phyloP scores from a whole-genome alignment of 306 rosid genomes.

The Cucumis cinereus region DNA sequence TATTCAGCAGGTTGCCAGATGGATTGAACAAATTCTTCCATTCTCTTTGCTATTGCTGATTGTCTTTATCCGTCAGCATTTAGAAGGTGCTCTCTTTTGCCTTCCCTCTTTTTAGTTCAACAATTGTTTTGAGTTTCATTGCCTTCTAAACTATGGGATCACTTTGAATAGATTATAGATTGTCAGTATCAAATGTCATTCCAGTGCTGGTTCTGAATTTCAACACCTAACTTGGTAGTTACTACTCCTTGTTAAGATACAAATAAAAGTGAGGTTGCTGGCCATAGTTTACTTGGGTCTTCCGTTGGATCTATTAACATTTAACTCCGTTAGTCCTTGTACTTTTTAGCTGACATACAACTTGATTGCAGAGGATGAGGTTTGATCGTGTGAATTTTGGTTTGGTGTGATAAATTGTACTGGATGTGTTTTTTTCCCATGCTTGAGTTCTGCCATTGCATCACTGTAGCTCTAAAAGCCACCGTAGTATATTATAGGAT shows the following conservation, averaged over 20 bases:
- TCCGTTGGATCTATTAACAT: background rate
- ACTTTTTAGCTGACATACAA: background rate
- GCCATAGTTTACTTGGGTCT: background rate
- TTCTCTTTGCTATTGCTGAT: conserved; percentile 56
- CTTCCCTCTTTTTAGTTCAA: background rate
- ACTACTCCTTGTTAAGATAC: background rate
- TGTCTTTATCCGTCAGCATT: conserved; percentile 82
- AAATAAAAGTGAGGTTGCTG: background rate
- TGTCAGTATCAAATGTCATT: background rate
- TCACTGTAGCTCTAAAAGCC: background rate
- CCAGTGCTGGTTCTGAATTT: background rate
- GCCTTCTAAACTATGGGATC: background rate
- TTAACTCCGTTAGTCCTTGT: background rate
- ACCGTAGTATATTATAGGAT: background rate
- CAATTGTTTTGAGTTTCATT: background rate
- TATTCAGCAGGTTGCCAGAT: conserved; percentile 57
- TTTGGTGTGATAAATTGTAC: background rate
- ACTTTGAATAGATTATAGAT: background rate
- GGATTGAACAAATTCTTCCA: conserved; percentile 82
- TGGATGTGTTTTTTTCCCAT: background rate
- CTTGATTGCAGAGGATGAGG: background rate
- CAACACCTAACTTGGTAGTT: background rate
- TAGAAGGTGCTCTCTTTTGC: conserved; percentile 43
- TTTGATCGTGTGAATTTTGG: background rate
- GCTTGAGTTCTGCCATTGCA: background rate